These are phyloP conservation scores for Mycena amicta DNA, from an alignment of 768 basidiomycete genomes.

Conservation along the genomic window DNA sequence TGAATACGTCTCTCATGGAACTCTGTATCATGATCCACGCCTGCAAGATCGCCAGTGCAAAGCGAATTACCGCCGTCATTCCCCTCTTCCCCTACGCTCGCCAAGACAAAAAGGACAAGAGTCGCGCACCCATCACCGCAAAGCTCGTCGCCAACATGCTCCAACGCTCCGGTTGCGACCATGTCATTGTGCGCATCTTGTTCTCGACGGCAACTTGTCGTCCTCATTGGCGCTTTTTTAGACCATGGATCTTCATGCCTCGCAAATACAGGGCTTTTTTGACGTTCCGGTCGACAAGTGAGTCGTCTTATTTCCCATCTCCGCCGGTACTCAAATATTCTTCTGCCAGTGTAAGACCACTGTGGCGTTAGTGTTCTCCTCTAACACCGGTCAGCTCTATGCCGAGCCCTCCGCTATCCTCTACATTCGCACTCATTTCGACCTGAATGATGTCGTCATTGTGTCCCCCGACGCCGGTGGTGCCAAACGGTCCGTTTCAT, in stretches of 20 bases:
- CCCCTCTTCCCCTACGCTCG: conserved; percentile 96
- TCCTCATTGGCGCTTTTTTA: conserved; percentile 30
- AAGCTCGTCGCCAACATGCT: conserved; percentile 99
- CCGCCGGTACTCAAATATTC: neutral
- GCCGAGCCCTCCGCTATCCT: conserved; percentile 94
- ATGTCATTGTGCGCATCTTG: conserved; percentile 78
- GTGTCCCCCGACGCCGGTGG: conserved; percentile 98
- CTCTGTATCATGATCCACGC: conserved; percentile 99
- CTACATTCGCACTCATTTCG: conserved; percentile 93
- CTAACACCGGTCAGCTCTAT: conserved; percentile 65
- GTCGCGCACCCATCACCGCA: conserved; percentile 94
- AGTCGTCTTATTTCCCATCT: conserved; percentile 38
- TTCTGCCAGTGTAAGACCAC: conserved; percentile 16
- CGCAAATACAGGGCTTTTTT: conserved; percentile 99
- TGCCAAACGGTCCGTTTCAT: conserved; percentile 78
- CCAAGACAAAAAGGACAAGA: conserved; percentile 99
- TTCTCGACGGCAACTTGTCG: neutral
- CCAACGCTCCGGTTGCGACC: conserved; percentile 89
- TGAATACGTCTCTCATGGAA: conserved; percentile 97
- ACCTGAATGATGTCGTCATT: conserved; percentile 83
- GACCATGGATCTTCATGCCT: conserved; percentile 99
- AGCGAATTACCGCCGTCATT: conserved; percentile 96
- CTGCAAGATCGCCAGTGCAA: conserved; percentile 98
- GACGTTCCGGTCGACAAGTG: conserved; percentile 99
- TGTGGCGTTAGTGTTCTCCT: conserved; percentile 5